Conservation (phyloP, 176 grass and related monocot genomes). For the Oryza officinalis region DNA sequence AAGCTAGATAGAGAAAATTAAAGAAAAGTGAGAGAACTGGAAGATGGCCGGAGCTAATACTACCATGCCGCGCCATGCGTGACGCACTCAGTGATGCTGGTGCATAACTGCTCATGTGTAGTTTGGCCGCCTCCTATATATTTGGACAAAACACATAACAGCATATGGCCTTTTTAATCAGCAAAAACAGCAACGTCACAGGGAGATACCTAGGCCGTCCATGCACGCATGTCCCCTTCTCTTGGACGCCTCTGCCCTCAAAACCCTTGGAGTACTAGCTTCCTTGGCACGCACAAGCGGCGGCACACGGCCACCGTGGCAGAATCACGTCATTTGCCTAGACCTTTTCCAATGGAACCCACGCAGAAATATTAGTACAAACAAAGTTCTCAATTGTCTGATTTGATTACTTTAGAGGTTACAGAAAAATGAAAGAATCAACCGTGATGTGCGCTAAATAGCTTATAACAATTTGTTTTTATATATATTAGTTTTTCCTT, state of each 20-base stretch:
- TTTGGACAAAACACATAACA: background rate
- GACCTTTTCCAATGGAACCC: no score
- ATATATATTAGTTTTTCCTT: no score
- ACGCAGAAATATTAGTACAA: no score
- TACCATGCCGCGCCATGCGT: background rate
- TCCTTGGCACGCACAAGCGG: background rate
- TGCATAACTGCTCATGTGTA: background rate
- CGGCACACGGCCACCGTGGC: no score
- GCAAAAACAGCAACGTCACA: background rate
- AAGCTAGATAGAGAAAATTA: no score
- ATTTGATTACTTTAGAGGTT: no score
- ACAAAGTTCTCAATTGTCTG: no score
- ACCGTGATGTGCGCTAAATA: no score
- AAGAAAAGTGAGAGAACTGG: no score
- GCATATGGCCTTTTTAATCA: background rate
- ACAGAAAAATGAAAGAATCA: no score
- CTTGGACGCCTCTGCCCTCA: background rate
- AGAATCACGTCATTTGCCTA: no score
- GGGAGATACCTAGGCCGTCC: background rate
- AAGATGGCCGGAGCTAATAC: constrained; percentile 13
- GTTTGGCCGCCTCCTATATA: background rate
- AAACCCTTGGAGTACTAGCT: background rate
- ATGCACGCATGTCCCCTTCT: background rate
- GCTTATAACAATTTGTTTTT: no score
- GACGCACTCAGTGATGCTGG: constrained; percentile 16